Evolutionary conservation across 345 rosid genomes (phyloP).

Genomic region (Camelina hispida): DNA sequence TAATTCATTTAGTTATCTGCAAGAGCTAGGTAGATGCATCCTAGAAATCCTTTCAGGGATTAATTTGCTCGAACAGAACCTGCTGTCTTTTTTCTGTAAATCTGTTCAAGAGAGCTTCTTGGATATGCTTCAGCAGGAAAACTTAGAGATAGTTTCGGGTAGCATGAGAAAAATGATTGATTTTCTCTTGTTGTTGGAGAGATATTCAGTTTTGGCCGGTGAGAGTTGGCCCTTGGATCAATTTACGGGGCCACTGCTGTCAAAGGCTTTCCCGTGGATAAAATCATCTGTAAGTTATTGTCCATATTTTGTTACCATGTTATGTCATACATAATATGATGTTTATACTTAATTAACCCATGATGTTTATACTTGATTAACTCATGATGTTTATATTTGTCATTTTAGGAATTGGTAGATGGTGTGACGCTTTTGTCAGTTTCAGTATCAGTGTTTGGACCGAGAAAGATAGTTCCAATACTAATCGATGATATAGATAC

Average conservation of each 20-base stretch:
- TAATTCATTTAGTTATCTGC: constrained; percentile 50
- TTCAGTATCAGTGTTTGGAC: constrained; percentile 81
- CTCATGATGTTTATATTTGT: constrained; percentile 36
- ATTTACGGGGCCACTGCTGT: constrained; percentile 75
- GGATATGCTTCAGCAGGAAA: constrained; percentile 54
- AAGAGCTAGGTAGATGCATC: constrained; percentile 86
- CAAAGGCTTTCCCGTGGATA: constrained; percentile 66
- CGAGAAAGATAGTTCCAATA: constrained; percentile 57
- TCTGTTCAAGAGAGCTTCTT: constrained; percentile 65
- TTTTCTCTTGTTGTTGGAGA: constrained; percentile 63
- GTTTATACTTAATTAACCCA: constrained; percentile 19
- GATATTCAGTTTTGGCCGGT: constrained; percentile 53
- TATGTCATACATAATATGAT: constrained; percentile 21
- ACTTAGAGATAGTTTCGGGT: constrained; percentile 46
- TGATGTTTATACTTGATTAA: background rate
- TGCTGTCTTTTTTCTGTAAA: constrained; percentile 58
- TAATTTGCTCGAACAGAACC: constrained; percentile 53
- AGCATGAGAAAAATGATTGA: constrained; percentile 57
- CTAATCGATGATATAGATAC: constrained; percentile 46
- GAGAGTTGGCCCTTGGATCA: constrained; percentile 79
- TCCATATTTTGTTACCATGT: constrained; percentile 19
- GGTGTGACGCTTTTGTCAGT: constrained; percentile 74
- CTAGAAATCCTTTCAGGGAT: constrained; percentile 71
- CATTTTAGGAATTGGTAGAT: constrained; percentile 66
- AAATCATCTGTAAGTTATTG: constrained; percentile 76